phyloP scores from a whole-genome alignment of 78 protist genomes.

The Emiliania huxleyi region DNA sequence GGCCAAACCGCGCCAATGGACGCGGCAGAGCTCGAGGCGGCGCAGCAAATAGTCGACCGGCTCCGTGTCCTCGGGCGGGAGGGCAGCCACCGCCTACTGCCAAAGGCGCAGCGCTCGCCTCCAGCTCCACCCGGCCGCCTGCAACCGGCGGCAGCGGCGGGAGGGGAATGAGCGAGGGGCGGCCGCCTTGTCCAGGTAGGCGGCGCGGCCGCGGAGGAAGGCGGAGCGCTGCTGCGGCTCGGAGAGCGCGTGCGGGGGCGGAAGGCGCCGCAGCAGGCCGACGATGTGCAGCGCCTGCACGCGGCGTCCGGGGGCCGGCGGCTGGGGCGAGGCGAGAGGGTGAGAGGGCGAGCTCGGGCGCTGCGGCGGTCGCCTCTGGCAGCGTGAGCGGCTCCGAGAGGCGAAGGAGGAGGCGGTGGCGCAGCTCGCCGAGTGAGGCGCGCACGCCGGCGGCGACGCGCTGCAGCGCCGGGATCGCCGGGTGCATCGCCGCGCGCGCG shows the following conservation, averaged over 20 bases:
- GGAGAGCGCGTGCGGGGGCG: neutral
- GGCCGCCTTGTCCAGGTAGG: too few species aligned
- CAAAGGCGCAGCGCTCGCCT: too few species aligned
- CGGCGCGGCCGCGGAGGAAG: neutral
- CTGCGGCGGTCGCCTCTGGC: too few species aligned
- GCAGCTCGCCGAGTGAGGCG: neutral
- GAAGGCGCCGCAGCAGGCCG: neutral
- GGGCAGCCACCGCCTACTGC: neutral
- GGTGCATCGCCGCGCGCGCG: neutral
- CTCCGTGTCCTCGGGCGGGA: neutral
- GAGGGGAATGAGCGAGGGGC: too few species aligned
- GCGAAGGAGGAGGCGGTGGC: neutral
- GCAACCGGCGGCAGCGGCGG: too few species aligned
- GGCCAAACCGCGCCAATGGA: neutral
- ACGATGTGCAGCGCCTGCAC: neutral
- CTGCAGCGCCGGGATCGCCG: neutral
- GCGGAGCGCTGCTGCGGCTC: neutral
- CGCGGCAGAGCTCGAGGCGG: neutral
- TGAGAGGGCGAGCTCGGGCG: too few species aligned
- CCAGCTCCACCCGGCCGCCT: too few species aligned
- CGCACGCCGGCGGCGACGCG: neutral
- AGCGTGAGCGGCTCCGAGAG: neutral
- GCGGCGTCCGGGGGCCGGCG: too few species aligned
- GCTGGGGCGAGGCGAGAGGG: too few species aligned
- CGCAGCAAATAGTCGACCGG: neutral